Conservation (phyloP, 2,329 filamentous ascomycete species). For the Aspergillus sp. region DNA sequence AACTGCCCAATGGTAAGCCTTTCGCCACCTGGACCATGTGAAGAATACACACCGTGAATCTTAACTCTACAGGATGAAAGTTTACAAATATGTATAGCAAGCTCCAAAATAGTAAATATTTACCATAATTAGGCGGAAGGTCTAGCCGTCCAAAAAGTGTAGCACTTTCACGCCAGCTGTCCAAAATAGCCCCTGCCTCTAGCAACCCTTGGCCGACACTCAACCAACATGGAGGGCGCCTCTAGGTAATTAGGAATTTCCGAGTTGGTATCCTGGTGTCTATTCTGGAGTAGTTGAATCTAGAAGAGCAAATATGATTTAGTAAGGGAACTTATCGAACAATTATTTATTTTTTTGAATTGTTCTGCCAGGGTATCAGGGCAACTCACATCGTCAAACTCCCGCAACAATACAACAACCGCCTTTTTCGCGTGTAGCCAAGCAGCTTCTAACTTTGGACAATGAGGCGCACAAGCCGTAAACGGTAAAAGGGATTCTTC, state of each 20-base stretch:
- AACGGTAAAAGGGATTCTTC: constrained; percentile 8
- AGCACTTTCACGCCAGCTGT: not conserved
- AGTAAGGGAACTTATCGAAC: not conserved
- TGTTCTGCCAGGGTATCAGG: not conserved
- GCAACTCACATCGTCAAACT: constrained; percentile 18
- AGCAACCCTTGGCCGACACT: constrained; percentile 2
- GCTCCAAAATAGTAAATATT: no score
- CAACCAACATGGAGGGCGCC: not conserved
- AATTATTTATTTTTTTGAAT: no score
- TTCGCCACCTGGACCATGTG: no score
- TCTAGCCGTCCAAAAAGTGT: not conserved
- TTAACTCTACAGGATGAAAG: no score
- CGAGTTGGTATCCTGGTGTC: not conserved
- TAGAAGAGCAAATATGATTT: not conserved
- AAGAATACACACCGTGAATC: no score
- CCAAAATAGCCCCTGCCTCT: not conserved
- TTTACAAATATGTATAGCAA: no score
- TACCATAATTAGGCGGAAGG: no score
- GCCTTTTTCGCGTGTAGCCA: constrained; percentile 20
- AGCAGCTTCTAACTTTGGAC: constrained; percentile 1
- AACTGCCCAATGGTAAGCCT: no score
- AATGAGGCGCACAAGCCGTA: not conserved
- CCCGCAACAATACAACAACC: constrained; percentile 12
- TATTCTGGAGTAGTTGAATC: constrained; percentile 1
- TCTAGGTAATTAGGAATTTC: not conserved